Conservation (phyloP, 2,329 filamentous ascomycete species). For the Arthrobotrys sinensis region DNA sequence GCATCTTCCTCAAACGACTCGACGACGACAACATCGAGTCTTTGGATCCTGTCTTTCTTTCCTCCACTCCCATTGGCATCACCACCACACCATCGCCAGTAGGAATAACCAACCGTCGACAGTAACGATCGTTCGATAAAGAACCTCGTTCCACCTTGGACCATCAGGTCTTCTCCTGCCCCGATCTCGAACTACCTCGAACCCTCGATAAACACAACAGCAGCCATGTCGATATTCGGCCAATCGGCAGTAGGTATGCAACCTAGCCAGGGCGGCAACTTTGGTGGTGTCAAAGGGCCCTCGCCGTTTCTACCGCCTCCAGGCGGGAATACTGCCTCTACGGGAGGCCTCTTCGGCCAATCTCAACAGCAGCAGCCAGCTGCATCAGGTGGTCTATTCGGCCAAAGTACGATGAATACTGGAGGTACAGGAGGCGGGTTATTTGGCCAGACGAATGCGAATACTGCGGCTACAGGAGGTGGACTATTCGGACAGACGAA, state of each 20-base stretch:
- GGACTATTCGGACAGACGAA: slow-evolving; percentile 60
- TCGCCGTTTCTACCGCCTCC: slow-evolving; percentile 46
- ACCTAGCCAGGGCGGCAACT: slow-evolving; percentile 55
- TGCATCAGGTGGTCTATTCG: slow-evolving; percentile 35
- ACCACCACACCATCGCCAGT: neutral
- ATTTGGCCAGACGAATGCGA: slow-evolving; percentile 63
- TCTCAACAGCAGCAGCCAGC: slow-evolving; percentile 60
- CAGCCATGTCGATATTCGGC: slow-evolving; percentile 59
- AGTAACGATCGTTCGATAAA: neutral
- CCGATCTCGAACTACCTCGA: slow-evolving; percentile 15
- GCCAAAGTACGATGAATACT: slow-evolving; percentile 43
- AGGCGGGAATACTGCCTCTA: slow-evolving; percentile 29
- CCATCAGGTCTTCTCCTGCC: neutral
- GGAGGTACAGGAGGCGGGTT: slow-evolving; percentile 53
- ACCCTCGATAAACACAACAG: slow-evolving; percentile 22
- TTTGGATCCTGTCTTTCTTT: slow-evolving; percentile 20
- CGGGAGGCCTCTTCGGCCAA: slow-evolving; percentile 61
- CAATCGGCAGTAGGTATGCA: slow-evolving; percentile 43
- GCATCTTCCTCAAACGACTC: slow-evolving; percentile 34
- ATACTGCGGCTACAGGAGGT: slow-evolving; percentile 52
- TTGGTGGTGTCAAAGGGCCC: slow-evolving; percentile 58
- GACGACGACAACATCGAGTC: slow-evolving; percentile 27
- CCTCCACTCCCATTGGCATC: slow-evolving; percentile 4
- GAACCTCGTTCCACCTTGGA: too few relatives aligned
- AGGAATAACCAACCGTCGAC: neutral